These are phyloP conservation scores for Aspergillus pseudotamarii DNA, from an alignment of 2,329 filamentous ascomycete species.

Conservation along the genomic window DNA sequence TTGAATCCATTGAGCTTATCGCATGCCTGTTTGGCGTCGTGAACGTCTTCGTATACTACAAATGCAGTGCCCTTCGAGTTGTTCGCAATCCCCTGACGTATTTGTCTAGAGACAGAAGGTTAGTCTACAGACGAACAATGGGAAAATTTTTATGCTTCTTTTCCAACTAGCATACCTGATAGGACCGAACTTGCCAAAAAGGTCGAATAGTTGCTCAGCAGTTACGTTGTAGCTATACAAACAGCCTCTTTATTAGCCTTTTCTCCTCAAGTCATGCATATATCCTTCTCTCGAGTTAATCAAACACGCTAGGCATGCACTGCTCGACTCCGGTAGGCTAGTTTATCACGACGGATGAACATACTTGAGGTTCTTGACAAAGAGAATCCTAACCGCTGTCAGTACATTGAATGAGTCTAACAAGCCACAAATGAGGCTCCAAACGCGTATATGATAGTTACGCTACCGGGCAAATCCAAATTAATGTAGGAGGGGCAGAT, in stretches of 20 bases:
- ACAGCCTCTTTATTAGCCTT: conserved; percentile 16
- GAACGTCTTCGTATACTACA: conserved; percentile 98
- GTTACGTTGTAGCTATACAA: conserved; percentile 90
- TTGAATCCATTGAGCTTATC: conserved; percentile 99
- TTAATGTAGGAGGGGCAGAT: conserved; percentile 30
- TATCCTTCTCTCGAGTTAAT: neutral
- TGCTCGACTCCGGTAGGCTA: conserved; percentile 4
- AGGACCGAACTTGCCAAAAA: conserved; percentile 96
- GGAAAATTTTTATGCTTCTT: conserved; percentile 1
- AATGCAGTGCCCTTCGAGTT: conserved; percentile 98
- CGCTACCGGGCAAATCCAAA: conserved; percentile 1
- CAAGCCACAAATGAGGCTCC: neutral
- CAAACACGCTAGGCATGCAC: conserved; percentile 4
- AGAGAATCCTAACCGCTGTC: conserved; percentile 76
- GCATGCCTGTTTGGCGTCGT: conserved; percentile 98
- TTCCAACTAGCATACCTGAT: conserved; percentile 70
- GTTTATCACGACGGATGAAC: conserved; percentile 31
- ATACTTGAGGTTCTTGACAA: conserved; percentile 99
- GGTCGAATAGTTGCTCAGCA: conserved; percentile 95
- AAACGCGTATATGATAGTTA: neutral
- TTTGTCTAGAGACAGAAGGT: conserved; percentile 68
- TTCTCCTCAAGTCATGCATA: neutral
- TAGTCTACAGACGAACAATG: conserved; percentile 3
- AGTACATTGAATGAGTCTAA: conserved; percentile 7
- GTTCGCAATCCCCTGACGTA: conserved; percentile 94